phyloP scores from a whole-genome alignment of 257 asterid genomes.

The Solanum tarijense region DNA sequence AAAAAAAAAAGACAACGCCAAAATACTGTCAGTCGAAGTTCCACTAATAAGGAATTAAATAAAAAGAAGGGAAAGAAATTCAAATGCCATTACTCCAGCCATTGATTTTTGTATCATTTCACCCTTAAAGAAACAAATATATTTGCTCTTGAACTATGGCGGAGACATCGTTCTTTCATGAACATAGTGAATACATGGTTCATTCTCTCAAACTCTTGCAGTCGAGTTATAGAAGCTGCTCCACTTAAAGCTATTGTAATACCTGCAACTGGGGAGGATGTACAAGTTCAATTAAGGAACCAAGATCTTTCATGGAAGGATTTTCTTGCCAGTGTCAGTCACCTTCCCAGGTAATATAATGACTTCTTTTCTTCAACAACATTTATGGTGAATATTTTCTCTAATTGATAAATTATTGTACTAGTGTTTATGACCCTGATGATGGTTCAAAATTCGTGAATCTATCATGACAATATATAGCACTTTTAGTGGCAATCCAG shows the following conservation, averaged over 20 bases:
- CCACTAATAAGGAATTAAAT: neutral
- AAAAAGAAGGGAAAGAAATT: neutral
- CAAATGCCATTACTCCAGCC: neutral
- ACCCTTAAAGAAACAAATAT: neutral
- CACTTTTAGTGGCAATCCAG: neutral
- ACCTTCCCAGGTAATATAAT: conserved; percentile 41
- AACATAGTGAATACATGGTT: neutral
- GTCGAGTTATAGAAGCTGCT: conserved; percentile 77
- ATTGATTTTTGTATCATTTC: neutral
- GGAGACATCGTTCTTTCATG: neutral
- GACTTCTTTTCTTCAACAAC: neutral
- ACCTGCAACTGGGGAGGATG: conserved; percentile 62
- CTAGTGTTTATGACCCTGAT: neutral
- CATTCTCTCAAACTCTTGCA: conserved; percentile 17
- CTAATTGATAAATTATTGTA: neutral
- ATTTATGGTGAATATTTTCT: neutral
- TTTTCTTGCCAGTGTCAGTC: conserved; percentile 46
- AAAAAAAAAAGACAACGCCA: neutral
- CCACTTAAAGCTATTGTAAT: conserved; percentile 55
- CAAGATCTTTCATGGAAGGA: conserved; percentile 61
- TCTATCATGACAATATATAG: neutral
- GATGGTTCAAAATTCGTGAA: neutral
- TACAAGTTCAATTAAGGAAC: conserved; percentile 47
- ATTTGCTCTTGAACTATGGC: neutral
- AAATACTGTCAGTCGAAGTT: neutral